Conservation (phyloP, 176 grass and related monocot genomes). For the Phragmites australis region DNA sequence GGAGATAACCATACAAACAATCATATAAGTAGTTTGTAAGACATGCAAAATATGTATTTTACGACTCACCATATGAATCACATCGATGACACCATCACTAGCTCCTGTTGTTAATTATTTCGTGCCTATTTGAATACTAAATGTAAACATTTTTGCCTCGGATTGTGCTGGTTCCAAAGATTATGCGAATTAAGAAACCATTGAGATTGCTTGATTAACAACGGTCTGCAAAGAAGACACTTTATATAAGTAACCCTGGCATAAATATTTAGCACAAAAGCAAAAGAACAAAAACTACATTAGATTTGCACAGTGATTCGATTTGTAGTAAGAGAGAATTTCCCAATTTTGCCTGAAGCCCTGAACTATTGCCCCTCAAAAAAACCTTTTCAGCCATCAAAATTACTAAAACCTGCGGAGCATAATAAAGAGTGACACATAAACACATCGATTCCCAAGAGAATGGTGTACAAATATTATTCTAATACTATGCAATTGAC, state of each 20-base stretch:
- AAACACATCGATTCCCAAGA: no score
- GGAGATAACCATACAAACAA: conserved; percentile 15
- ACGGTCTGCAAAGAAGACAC: conserved; percentile 64
- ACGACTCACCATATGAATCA: conserved; percentile 60
- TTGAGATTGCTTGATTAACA: conserved; percentile 92
- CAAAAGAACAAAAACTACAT: neutral
- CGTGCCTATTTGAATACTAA: conserved; percentile 98
- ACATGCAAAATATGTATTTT: neutral
- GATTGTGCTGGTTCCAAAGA: conserved; percentile 92
- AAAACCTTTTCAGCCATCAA: no score
- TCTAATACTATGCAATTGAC: no score
- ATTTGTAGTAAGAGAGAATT: conserved; percentile 1
- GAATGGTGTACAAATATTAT: no score
- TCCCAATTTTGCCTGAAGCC: neutral
- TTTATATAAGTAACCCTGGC: neutral
- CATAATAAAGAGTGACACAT: no score
- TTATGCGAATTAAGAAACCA: conserved; percentile 97
- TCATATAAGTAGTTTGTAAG: conserved; percentile 16
- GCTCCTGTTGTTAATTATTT: conserved; percentile 92
- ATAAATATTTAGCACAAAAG: conserved; percentile 16
- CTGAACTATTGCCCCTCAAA: neutral
- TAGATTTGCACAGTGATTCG: neutral
- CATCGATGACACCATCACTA: conserved; percentile 95
- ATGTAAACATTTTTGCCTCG: conserved; percentile 96
- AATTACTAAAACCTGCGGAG: no score